Evolutionary conservation across 208 protist species (phyloP), one percentile per base, ranked within the genome.

Genomic region (Balamuthia mandrillaris): DNA sequence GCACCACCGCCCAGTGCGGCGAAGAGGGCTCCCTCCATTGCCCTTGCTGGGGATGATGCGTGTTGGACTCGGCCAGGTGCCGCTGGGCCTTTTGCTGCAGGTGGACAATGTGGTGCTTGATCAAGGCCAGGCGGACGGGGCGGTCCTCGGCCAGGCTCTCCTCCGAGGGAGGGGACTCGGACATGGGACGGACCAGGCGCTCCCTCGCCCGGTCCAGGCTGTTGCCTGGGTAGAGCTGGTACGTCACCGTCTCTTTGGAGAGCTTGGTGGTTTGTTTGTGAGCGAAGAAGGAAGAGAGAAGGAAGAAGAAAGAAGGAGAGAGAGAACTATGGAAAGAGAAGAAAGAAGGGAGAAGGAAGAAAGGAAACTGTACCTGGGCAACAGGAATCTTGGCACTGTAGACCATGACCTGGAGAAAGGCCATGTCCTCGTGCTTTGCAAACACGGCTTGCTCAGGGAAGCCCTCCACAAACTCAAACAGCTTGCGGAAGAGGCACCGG

Each of bases 161-260:
- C 16, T n/a, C n/a, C n/a, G n/a, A n/a, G n/a, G n/a, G n/a, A n/a
- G n/a, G n/a, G n/a, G n/a, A n/a, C n/a, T 58, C 31, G 70, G 70
- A n/a, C n/a, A n/a, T n/a, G n/a, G n/a, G n/a, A n/a, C n/a, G n/a
- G n/a, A n/a, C n/a, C n/a, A n/a, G n/a, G n/a, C n/a, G n/a, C n/a
- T n/a, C 37, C 60, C 47, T 10, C n/a, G n/a, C n/a, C n/a, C 60
- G 70, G 31, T 79, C 70, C 3, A 79, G 47, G 2, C 47, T 60
- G 31, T 60, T 79, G 27, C 70, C 70, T 16, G 70, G 70, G 47
- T 79, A 79, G 24, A 42, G 33, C 70, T 79, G 52, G 29, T 79
- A 79, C 3, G 60, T 49, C 47, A 79, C 70, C 5, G 70, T 79
- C 60, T 79, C 70, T 49, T 79, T 21, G n/a, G 7, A 39, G n/a